Evolutionary conservation across 306 rosid genomes (phyloP), one percentile per base, ranked within the genome.

Genomic region (Cicer cuneatum): DNA sequence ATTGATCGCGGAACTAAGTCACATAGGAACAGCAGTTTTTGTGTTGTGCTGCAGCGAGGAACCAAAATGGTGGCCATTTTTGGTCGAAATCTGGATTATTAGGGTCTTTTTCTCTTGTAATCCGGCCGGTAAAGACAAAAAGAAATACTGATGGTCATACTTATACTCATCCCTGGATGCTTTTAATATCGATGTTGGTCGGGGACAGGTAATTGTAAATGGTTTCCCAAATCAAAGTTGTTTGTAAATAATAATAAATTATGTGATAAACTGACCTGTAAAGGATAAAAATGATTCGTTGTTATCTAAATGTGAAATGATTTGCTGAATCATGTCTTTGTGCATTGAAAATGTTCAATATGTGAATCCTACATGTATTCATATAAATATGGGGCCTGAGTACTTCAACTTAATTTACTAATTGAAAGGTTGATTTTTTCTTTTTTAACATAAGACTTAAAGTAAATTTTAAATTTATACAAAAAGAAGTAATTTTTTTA

Each of bases 201-300:
- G 64, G 81, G 81, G 83, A 77, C 60, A 78, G 6, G 72, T 42
- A 84, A 77, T 4, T 84, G 85, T 77, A 69, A 81, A 62, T 69
- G 76, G 51, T 73, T 75, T 42, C 68, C 63, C 62, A 54, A 52
- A 46, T 60, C 46, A 47, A 68, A 40, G 71, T 54, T 68, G 75
- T 77, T 18, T 84, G 85, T 78, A 78, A 73, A 64, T 64, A 64
- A 73, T 51, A 66, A 38, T 38, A 21, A 42, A 48, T 47, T 18
- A 57, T 46, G 78, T 76, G 81, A 69, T 61, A 39, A 75, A 59
- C 71, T 67, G 69, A 61, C 33, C 13, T 47, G 42, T 39, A 38
- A 35, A 80, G 7, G 12, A 49, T 57, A 59, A 64, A 76, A 66
- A 41, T 51, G 78, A 54, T 76, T 76, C 57, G 9, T 68, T 74